phyloP scores from a whole-genome alignment of 2,329 filamentous ascomycete species.

The Aspergillus uvarum region DNA sequence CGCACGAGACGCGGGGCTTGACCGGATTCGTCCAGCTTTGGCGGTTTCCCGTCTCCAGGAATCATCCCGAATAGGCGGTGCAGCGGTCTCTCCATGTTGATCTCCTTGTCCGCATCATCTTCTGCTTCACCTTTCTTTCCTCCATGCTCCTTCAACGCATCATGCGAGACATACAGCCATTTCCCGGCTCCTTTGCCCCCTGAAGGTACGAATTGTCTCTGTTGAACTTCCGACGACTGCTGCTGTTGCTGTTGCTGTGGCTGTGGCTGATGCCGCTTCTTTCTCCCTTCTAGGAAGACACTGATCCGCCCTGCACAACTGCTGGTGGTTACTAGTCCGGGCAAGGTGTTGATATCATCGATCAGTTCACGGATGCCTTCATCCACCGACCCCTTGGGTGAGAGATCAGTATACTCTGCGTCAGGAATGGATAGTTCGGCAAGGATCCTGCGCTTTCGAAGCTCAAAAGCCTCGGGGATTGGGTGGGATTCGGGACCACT shows the following conservation, averaged over 20 bases:
- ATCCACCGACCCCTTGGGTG: constrained; percentile 86
- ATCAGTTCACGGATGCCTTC: constrained; percentile 75
- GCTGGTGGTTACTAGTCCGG: constrained; percentile 84
- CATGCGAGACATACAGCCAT: constrained; percentile 89
- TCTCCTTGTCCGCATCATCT: constrained; percentile 19
- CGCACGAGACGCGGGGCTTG: constrained; percentile 59
- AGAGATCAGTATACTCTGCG: constrained; percentile 74
- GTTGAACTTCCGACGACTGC: constrained; percentile 11
- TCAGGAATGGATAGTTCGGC: constrained; percentile 66
- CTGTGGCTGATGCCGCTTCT: constrained; percentile 34
- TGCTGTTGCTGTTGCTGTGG: too few relatives aligned
- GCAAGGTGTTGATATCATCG: constrained; percentile 69
- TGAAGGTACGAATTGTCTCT: constrained; percentile 55
- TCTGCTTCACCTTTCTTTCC: constrained; percentile 4
- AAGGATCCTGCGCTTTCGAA: constrained; percentile 72
- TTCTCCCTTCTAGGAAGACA: constrained; percentile 80
- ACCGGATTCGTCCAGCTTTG: constrained; percentile 45
- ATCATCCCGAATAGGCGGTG: constrained; percentile 47
- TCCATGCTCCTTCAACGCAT: constrained; percentile 54
- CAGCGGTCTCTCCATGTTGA: constrained; percentile 33
- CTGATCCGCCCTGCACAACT: constrained; percentile 87
- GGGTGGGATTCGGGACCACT: constrained; percentile 4
- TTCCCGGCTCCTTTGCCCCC: constrained; percentile 82
- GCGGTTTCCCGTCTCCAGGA: constrained; percentile 30
- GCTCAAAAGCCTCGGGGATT: constrained; percentile 47